phyloP scores from a whole-genome alignment of 108 stramenopile species.

The Nannochloropsis salina region DNA sequence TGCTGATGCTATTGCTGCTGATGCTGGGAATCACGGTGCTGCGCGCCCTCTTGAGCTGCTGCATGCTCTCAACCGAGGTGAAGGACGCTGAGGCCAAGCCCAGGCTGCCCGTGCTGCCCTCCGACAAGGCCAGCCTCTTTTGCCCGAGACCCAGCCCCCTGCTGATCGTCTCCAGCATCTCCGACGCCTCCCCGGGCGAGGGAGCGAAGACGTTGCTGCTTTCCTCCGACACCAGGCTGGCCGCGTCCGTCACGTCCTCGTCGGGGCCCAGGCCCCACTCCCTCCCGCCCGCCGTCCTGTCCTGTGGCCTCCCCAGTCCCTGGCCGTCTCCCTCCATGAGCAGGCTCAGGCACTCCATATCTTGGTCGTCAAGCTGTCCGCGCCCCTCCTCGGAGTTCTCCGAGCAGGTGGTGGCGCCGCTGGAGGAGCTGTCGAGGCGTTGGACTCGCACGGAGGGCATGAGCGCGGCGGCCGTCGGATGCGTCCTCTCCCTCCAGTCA shows the following conservation, averaged over 20 bases:
- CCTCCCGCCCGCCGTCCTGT: background rate
- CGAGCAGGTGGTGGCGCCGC: background rate
- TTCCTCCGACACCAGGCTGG: background rate
- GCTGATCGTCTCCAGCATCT: background rate
- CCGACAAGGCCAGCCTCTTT: background rate
- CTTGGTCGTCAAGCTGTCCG: background rate
- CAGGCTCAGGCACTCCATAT: constrained; percentile 16
- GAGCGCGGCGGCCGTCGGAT: no score
- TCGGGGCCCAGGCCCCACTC: background rate
- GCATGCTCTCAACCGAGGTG: background rate
- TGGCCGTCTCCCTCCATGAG: background rate
- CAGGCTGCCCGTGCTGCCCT: background rate
- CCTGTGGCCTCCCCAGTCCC: no score
- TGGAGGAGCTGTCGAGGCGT: background rate
- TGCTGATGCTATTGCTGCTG: background rate
- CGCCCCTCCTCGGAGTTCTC: background rate
- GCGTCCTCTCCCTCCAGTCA: no score
- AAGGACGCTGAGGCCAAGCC: background rate
- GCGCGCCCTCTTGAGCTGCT: constrained; percentile 6
- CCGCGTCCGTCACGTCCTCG: background rate
- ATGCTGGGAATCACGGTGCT: background rate
- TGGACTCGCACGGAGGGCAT: background rate
- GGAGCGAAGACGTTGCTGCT: background rate
- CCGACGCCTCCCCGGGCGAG: background rate
- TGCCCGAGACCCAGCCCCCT: background rate